Conservation (phyloP, 768 basidiomycete species). For the Boletus insuetus region DNA sequence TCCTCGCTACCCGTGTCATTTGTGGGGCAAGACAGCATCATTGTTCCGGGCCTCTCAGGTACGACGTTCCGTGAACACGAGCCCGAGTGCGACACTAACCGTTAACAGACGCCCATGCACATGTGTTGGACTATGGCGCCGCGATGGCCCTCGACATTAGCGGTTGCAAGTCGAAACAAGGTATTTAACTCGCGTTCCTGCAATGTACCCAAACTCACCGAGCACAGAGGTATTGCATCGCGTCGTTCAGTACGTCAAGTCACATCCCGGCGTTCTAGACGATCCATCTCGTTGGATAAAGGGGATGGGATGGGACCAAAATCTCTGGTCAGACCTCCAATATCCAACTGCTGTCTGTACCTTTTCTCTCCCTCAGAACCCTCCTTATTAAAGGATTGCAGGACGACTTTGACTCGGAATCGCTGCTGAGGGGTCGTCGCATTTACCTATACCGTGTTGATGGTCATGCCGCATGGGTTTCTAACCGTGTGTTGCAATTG, state of each 20-base stretch:
- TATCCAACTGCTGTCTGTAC: conserved; percentile 70
- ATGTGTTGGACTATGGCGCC: conserved; percentile 67
- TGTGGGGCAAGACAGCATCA: conserved; percentile 39
- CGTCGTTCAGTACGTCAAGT: conserved; percentile 55
- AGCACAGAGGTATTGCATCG: conserved; percentile 57
- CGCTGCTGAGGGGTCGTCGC: conserved; percentile 61
- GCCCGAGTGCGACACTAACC: background rate
- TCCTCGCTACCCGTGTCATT: conserved; percentile 20
- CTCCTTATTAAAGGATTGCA: conserved; percentile 25
- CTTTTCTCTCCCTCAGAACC: conserved; percentile 18
- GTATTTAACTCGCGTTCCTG: conserved; percentile 31
- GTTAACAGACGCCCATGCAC: conserved; percentile 71
- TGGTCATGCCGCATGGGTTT: conserved; percentile 86
- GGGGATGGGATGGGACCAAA: conserved; percentile 96
- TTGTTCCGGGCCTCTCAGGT: conserved; percentile 79
- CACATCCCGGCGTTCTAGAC: conserved; percentile 52
- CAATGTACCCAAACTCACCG: background rate
- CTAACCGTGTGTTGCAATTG: conserved; percentile 62
- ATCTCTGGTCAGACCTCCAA: conserved; percentile 56
- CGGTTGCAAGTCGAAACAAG: conserved; percentile 55
- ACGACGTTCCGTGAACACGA: background rate
- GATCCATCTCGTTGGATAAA: conserved; percentile 68
- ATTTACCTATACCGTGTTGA: conserved; percentile 80
- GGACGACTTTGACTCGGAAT: conserved; percentile 72
- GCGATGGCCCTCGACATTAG: conserved; percentile 65